phyloP scores from a whole-genome alignment of 306 rosid genomes.

The Vigna nakashimae region DNA sequence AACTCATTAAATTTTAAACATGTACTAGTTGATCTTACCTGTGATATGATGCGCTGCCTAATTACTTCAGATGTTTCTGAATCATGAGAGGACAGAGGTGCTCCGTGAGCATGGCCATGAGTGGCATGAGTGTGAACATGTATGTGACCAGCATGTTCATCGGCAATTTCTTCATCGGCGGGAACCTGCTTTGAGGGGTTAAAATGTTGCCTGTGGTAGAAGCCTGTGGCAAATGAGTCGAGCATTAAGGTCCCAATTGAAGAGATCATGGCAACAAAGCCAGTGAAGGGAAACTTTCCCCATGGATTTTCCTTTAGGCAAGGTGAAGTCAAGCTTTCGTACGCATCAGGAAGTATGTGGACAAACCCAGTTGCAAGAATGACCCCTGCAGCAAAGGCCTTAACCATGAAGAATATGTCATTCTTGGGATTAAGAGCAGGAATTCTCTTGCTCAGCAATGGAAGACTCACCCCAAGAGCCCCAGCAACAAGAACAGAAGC shows the following conservation, averaged over 20 bases:
- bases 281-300: conserved; percentile 65
- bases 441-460: conserved; percentile 63
- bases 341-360: conserved; percentile 79
- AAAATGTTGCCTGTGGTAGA: conserved; percentile 61
- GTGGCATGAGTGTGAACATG: conserved; percentile 96
- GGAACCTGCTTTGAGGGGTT: conserved; percentile 52
- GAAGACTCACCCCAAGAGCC: conserved; percentile 70
- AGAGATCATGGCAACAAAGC: conserved; percentile 70
- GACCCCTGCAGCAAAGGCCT: conserved; percentile 81
- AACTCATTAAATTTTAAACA: not conserved
- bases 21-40: conserved; percentile 50
- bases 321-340: conserved; percentile 60
- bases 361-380: conserved; percentile 73
- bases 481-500: conserved; percentile 70
- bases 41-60: conserved; percentile 79
- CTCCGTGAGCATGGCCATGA: conserved; percentile 94
- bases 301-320: conserved; percentile 63
- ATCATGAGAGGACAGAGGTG: conserved; percentile 49
- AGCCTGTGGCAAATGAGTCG: conserved; percentile 68
- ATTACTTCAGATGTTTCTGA: conserved; percentile 47
- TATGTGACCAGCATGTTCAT: conserved; percentile 71
- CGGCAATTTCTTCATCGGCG: conserved; percentile 56
- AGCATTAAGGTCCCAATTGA: conserved; percentile 73
- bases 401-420: conserved; percentile 67
- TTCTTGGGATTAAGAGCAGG: conserved; percentile 58